Conservation (phyloP, 306 rosid species). For the Dalbergia oliveri region DNA sequence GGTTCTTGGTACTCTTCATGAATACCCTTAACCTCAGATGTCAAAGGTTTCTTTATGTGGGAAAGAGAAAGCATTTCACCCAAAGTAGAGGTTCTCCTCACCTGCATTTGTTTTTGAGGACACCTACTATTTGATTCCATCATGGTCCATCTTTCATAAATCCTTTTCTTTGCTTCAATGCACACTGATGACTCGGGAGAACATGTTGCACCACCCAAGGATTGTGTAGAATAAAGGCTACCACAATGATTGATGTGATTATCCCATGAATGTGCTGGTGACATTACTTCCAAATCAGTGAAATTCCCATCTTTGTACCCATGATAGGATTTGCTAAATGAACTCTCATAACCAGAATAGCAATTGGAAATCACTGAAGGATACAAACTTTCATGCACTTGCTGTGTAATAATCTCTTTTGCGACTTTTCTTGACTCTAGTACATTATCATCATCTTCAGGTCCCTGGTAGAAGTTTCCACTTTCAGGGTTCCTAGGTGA, state of each 20-base stretch:
- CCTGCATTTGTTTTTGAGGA: conserved; percentile 67
- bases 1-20: conserved; percentile 57
- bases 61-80: conserved; percentile 97
- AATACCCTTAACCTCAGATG: conserved; percentile 52
- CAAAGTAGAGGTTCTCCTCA: conserved; percentile 74
- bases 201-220: conserved; percentile 75
- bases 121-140: conserved; percentile 67
- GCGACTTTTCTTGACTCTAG: conserved; percentile 63
- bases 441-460: conserved; percentile 59
- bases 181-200: conserved; percentile 93
- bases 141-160: conserved; percentile 93
- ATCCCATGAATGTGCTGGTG: conserved; percentile 93
- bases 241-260: conserved; percentile 58
- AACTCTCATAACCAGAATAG: conserved; percentile 84
- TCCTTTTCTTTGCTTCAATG: conserved; percentile 94
- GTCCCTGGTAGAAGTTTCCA: conserved; percentile 57
- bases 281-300: conserved; percentile 75
- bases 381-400: conserved; percentile 58
- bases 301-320: conserved; percentile 63
- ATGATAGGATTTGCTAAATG: conserved; percentile 76
- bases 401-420: conserved; percentile 56
- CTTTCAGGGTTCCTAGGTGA: conserved; percentile 57
- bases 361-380: conserved; percentile 84
- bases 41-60: conserved; percentile 62
- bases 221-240: conserved; percentile 76